Conservation (phyloP, 2,329 filamentous ascomycete species). For the Dactylellina leptospora region DNA sequence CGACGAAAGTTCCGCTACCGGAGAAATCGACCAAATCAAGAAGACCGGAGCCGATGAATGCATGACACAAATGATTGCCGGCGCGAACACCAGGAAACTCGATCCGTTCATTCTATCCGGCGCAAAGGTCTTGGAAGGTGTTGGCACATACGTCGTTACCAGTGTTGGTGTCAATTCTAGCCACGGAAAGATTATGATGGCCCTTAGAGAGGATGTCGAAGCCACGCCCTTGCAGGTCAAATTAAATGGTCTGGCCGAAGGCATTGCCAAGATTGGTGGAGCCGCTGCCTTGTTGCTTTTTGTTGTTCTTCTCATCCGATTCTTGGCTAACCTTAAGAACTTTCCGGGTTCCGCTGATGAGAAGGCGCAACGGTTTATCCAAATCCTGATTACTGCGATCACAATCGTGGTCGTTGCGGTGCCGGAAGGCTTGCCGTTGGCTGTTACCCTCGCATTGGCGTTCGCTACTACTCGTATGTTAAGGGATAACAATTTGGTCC, state of each 20-base stretch:
- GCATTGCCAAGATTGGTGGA: conserved; percentile 65
- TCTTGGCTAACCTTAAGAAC: conserved; percentile 58
- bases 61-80: conserved; percentile 66
- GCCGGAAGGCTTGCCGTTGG: conserved; percentile 64
- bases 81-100: conserved; percentile 66
- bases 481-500: conserved; percentile 76
- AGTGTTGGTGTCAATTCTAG: conserved; percentile 67
- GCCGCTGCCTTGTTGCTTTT: conserved; percentile 60
- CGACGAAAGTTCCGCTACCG: conserved; percentile 77
- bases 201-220: conserved; percentile 66
- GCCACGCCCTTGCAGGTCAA: conserved; percentile 67
- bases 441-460: conserved; percentile 73
- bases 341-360: conserved; percentile 55
- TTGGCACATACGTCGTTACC: conserved; percentile 67
- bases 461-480: conserved; percentile 74
- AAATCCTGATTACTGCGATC: conserved; percentile 62
- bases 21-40: conserved; percentile 76
- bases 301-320: conserved; percentile 60
- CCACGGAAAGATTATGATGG: conserved; percentile 68
- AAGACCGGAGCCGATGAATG: conserved; percentile 71
- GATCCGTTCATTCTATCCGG: conserved; percentile 73
- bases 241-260: conserved; percentile 65
- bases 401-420: conserved; percentile 62
- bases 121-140: conserved; percentile 67
- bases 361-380: conserved; percentile 60